Base-by-base conservation (phyloP, 495 filamentous ascomycete species). In the Tuber brumale region DNA sequence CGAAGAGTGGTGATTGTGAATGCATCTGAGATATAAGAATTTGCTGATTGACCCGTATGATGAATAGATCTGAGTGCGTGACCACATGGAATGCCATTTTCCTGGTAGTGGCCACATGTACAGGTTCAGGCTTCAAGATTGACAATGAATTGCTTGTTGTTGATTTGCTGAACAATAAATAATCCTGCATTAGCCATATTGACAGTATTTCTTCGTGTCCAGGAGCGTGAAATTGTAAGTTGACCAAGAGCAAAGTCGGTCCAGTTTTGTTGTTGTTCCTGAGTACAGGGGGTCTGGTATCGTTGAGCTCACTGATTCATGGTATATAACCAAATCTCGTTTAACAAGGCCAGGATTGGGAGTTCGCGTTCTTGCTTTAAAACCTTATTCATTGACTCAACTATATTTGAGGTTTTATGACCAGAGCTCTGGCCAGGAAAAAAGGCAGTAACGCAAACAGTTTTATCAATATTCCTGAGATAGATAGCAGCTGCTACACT, bases 391-490 rank as follows among this genome's bases (percentile, higher is more conserved):
- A 78, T 71, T 0, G 74, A 72, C 23, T 76, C 74, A 0, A 73
- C 57, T 10, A 72, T 69, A 16, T 78, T 75, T 27, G 76, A 72
- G 3, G 73, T 75, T 72, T 78, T 71, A 51, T 78, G 70, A 9
- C 70, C 44, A 19, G 42, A 72, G 39, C 23, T 31, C 6, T 41
- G 6, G 7, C 76, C 51, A 0, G 70, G 23, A 73, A 69, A 75
- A 70, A 72, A 75, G 1, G 48, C 51, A 7, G 27, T 75, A 10
- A 72, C 69, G 70, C 70, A 78, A 27, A 69, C 16, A 1, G 35
- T 35, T 8, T 8, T 45, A 51, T 78, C 76, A n/a, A 78, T 72
- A 37, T 14, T n/a, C 0, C 1, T 3, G 0, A 75, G 42, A 27
- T 75, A 78, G 12, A 31, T 18, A 2, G 66, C 66, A 41, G 76